A percentile compares a stretch with the other conserved stretches of the same genome.
Conservation (phyloP, 208 protist species). For the Tritrichomonas foetus region DNA sequence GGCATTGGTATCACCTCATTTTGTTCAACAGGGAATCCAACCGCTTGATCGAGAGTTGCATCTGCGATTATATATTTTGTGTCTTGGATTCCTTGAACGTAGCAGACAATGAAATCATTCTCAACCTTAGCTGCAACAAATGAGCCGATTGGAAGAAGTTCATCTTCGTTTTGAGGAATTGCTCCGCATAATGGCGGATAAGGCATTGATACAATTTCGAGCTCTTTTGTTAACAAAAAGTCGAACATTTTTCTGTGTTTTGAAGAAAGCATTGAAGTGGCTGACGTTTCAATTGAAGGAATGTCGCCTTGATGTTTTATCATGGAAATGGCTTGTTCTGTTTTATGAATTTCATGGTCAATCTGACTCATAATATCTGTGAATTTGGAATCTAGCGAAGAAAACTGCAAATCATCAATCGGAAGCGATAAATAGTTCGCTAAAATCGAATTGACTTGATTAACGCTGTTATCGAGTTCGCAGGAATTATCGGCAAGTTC, state of each 20-base stretch:
- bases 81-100: neutral
- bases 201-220: neutral
- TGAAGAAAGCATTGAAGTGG: no score
- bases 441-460: no score
- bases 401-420: no score
- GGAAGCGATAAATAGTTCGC: no score
- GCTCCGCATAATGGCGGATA: neutral
- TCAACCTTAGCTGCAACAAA: neutral
- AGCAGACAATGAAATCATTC: neutral
- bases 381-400: no score
- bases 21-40: neutral
- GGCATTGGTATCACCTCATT: neutral
- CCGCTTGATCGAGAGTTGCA: neutral
- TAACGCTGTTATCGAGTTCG: no score
- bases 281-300: no score
- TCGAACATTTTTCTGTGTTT: neutral
- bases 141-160: neutral
- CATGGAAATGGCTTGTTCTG: no score
- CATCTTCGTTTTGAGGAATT: neutral
- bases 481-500: no score
- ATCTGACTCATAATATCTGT: no score
- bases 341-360: no score
- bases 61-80: neutral
- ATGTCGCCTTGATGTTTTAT: no score
- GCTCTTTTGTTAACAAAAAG: neutral